phyloP scores from a whole-genome alignment of 805 yeast genomes.

The Priceomyces castillae region DNA sequence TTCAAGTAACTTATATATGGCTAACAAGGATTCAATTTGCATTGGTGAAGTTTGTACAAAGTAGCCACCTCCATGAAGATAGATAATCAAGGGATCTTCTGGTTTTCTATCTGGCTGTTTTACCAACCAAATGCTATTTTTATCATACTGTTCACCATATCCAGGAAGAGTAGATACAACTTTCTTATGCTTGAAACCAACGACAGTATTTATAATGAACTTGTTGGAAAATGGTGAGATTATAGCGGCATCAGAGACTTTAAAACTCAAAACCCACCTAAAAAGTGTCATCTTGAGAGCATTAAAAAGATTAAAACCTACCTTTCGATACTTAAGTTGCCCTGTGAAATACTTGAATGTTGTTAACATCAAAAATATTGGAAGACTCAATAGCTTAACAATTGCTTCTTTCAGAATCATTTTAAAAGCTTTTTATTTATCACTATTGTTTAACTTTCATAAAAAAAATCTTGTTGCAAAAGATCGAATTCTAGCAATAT shows the following conservation, averaged over 20 bases:
- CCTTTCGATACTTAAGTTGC: constrained; percentile 12
- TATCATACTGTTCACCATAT: constrained; percentile 32
- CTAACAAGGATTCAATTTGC: constrained; percentile 30
- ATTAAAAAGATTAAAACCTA: constrained; percentile 9
- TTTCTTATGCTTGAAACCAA: constrained; percentile 1
- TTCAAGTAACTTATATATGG: constrained; percentile 28
- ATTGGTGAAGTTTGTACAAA: constrained; percentile 2
- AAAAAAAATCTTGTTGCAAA: too few species aligned
- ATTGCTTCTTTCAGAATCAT: too few species aligned
- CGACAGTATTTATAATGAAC: constrained; percentile 12
- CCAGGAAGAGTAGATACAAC: constrained; percentile 18
- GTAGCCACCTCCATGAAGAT: constrained; percentile 35
- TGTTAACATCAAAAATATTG: neutral
- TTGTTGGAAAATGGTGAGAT: constrained; percentile 9
- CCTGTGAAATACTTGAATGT: constrained; percentile 13
- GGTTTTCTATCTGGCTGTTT: constrained; percentile 23
- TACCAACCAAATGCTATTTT: constrained; percentile 33
- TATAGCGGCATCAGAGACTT: constrained; percentile 12
- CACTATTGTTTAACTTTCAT: too few species aligned
- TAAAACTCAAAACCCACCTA: constrained; percentile 14
- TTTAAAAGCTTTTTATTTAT: too few species aligned
- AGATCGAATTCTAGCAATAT: too few species aligned
- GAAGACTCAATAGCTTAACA: neutral
- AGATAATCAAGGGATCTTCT: constrained; percentile 31
- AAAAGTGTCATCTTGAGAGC: constrained; percentile 14